Conservation (phyloP, 805 yeast genomes). For the Tetrapisispora taiwanensis region DNA sequence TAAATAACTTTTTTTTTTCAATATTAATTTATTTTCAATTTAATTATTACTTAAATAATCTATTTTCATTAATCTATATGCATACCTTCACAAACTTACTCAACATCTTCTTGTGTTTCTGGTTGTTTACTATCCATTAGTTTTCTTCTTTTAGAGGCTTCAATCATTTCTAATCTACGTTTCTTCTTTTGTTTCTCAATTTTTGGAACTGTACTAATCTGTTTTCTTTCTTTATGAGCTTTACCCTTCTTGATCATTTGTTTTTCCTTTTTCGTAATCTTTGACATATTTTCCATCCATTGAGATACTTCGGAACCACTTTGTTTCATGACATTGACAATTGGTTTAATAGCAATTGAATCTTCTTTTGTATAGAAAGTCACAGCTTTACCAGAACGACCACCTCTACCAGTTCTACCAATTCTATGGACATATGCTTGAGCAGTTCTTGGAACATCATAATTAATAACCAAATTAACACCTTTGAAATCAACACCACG, state of each 20-base stretch:
- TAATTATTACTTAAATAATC: too few relatives aligned
- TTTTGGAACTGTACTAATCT: constrained; percentile 77
- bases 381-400: constrained; percentile 74
- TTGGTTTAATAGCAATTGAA: constrained; percentile 59
- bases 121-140: background rate
- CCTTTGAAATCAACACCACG: constrained; percentile 98
- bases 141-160: constrained; percentile 59
- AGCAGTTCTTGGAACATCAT: constrained; percentile 89
- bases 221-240: constrained; percentile 44
- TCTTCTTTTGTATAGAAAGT: constrained; percentile 94
- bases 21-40: too few relatives aligned
- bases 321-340: constrained; percentile 90
- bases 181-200: constrained; percentile 54
- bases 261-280: constrained; percentile 55
- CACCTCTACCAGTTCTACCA: constrained; percentile 98
- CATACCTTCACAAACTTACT: background rate
- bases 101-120: background rate
- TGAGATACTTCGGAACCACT: constrained; percentile 65
- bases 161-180: constrained; percentile 60
- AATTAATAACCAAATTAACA: constrained; percentile 85
- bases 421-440: constrained; percentile 95
- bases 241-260: constrained; percentile 46
- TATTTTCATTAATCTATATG: background rate
- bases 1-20: too few relatives aligned
- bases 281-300: constrained; percentile 73